Percentiles rank a stretch among this genome's conserved stretches.
Evolutionary conservation across 306 rosid genomes (phyloP).

Genomic region (Gillenia trifoliata): DNA sequence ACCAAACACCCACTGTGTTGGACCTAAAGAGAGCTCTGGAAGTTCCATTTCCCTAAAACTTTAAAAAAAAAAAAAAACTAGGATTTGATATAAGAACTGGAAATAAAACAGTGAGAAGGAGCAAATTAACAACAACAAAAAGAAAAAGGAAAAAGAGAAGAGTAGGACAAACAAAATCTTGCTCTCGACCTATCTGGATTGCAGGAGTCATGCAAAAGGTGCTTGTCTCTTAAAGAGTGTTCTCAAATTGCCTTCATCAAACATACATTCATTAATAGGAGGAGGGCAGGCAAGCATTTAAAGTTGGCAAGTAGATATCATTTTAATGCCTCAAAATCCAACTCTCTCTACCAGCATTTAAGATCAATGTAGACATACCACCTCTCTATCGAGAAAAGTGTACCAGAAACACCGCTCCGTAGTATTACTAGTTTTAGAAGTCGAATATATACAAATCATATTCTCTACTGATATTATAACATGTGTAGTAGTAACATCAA

Average conservation of each 20-base stretch:
- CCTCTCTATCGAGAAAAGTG: no score
- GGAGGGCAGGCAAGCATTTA: constrained; percentile 33
- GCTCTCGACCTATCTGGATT: neutral
- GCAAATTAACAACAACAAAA: no score
- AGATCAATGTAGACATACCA: constrained; percentile 23
- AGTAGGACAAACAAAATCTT: neutral
- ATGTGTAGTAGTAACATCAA: no score
- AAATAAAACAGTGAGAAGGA: no score
- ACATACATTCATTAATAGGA: constrained; percentile 16
- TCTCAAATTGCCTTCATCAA: constrained; percentile 24
- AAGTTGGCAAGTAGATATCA: constrained; percentile 39
- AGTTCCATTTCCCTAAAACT: constrained; percentile 7
- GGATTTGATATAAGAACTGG: neutral
- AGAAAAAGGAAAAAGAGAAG: neutral
- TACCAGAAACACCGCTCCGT: no score
- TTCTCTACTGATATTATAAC: no score
- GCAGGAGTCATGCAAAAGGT: constrained; percentile 22
- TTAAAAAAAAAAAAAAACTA: no score
- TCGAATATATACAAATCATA: no score
- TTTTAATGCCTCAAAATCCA: constrained; percentile 34
- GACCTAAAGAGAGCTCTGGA: constrained; percentile 32
- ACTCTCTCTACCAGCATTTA: constrained; percentile 27
- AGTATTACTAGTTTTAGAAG: no score
- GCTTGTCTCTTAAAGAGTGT: constrained; percentile 11
- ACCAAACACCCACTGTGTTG: constrained; percentile 4